phyloP scores from a whole-genome alignment of 164 flowering plant genomes.

The Euptelea pleiosperma region DNA sequence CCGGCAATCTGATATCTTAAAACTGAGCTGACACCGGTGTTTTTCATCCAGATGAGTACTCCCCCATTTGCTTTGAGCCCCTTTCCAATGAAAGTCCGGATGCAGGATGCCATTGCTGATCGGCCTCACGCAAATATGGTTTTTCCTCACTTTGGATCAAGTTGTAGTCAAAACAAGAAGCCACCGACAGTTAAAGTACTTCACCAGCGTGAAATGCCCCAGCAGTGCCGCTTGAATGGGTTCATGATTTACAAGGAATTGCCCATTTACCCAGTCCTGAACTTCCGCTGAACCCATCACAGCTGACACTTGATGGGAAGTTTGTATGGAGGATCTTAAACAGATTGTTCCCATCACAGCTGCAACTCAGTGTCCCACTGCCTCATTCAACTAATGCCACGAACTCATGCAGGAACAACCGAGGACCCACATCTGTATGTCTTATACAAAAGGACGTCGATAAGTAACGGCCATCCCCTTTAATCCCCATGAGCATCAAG shows the following conservation, averaged over 20 bases:
- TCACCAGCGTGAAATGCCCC: constrained; percentile 4
- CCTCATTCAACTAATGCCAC: constrained; percentile 10
- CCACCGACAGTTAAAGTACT: background rate
- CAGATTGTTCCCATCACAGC: constrained; percentile 2
- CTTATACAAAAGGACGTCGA: constrained; percentile 4
- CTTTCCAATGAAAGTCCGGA: background rate
- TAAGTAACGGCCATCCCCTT: constrained; percentile 7
- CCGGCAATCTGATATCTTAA: constrained; percentile 10
- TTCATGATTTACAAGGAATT: background rate
- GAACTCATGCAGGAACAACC: constrained; percentile 6
- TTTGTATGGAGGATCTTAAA: background rate
- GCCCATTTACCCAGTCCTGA: background rate
- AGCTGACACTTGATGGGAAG: background rate
- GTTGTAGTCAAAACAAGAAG: background rate
- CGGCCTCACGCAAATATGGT: background rate
- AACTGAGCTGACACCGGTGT: constrained; percentile 5
- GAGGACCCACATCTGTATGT: constrained; percentile 6
- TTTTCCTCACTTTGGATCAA: background rate
- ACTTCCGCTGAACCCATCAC: constrained; percentile 6
- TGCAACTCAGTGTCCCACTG: background rate
- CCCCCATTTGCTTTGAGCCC: constrained; percentile 11
- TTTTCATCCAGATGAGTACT: constrained; percentile 14
- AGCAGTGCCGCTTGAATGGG: background rate
- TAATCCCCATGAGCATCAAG: constrained; percentile 30
- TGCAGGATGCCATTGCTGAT: background rate